A percentile compares a stretch with the other conserved stretches of the same genome.
Evolutionary conservation across 2,329 filamentous ascomycete species (phyloP).

Genomic region (Chrysosporium keratinophilum): DNA sequence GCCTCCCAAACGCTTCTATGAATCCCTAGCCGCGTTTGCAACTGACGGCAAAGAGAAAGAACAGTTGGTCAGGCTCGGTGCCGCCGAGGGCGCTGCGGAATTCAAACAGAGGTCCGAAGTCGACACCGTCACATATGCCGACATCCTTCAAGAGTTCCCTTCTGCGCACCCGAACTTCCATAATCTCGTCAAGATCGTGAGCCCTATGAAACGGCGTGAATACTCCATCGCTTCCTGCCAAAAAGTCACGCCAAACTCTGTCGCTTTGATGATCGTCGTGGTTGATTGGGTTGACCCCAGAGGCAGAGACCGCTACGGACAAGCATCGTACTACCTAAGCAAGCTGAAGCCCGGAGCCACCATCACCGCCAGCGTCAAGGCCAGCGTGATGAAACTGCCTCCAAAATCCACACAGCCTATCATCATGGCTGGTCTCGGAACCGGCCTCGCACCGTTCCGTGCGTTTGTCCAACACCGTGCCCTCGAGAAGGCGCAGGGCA

Average conservation of each 20-base stretch:
- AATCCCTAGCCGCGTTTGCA: conserved; percentile 77
- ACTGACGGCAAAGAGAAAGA: conserved; percentile 71
- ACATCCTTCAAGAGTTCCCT: conserved; percentile 77
- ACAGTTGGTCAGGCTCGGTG: conserved; percentile 64
- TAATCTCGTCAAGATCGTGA: conserved; percentile 77
- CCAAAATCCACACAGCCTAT: conserved; percentile 75
- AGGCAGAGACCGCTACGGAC: conserved; percentile 81
- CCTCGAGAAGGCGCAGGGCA: conserved; percentile 94
- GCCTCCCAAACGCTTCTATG: conserved; percentile 96
- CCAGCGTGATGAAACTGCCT: conserved; percentile 98
- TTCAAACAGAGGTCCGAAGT: conserved; percentile 89
- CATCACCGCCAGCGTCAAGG: conserved; percentile 93
- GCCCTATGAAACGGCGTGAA: conserved; percentile 87
- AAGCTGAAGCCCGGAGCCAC: conserved; percentile 61
- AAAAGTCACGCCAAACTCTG: conserved; percentile 79
- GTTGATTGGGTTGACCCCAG: conserved; percentile 87
- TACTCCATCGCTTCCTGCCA: conserved; percentile 99
- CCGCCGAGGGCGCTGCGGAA: conserved; percentile 69
- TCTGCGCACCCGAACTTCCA: conserved; percentile 83
- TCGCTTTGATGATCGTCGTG: conserved; percentile 92
- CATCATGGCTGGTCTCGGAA: conserved; percentile 98
- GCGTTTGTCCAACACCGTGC: conserved; percentile 97
- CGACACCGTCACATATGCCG: conserved; percentile 82
- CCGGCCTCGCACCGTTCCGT: conserved; percentile 95
- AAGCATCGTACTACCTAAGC: conserved; percentile 84